Conservation (phyloP, 208 protist species). For the Trypanosoma cruzi region DNA sequence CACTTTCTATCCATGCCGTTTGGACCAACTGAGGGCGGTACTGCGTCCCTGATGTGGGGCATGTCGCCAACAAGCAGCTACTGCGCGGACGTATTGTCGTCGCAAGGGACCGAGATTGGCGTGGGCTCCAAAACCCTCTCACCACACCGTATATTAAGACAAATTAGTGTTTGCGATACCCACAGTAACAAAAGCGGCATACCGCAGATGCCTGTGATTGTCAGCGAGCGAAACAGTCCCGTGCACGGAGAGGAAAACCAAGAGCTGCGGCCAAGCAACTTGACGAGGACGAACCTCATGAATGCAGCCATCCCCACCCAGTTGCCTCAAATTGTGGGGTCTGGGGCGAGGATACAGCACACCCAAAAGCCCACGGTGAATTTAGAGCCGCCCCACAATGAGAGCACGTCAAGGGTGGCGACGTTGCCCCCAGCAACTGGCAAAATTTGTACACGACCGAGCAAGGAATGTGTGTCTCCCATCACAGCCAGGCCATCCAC, state of each 20-base stretch:
- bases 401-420: no score
- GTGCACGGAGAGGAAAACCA: neutral
- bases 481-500: neutral
- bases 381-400: no score
- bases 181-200: neutral
- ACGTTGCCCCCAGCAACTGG: neutral
- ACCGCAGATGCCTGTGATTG: neutral
- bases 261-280: neutral
- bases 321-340: neutral
- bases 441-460: neutral
- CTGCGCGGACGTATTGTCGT: neutral
- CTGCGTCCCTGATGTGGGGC: neutral
- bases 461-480: neutral
- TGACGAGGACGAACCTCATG: neutral
- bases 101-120: neutral
- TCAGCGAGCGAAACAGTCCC: neutral
- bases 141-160: neutral
- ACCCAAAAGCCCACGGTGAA: neutral
- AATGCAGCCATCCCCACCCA: neutral
- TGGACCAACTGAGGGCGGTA: neutral
- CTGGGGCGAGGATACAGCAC: neutral
- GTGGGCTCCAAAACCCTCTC: neutral
- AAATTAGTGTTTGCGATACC: neutral
- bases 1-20: constrained; percentile 14
- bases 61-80: neutral